A percentile compares a stretch with the other conserved stretches of the same genome.
Evolutionary conservation across 176 grass and related monocot genomes (phyloP).

Genomic region (Areca catechu): DNA sequence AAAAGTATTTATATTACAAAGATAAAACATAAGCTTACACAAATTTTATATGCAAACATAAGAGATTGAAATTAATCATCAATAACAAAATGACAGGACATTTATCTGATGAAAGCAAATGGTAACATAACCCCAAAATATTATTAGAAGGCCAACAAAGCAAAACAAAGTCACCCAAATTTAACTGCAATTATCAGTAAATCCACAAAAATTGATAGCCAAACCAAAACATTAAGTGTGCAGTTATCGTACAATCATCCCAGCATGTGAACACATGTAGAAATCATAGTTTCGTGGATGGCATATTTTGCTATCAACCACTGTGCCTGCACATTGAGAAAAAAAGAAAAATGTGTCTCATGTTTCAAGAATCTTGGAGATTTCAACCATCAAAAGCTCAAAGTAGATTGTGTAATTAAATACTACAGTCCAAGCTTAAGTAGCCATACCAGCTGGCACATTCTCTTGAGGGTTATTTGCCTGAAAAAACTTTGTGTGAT

Average conservation of each 20-base stretch:
- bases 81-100: too few relatives aligned
- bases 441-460: slow-evolving; percentile 59
- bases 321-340: slow-evolving; percentile 42
- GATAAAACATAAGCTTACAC: too few relatives aligned
- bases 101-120: too few relatives aligned
- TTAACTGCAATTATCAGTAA: neutral
- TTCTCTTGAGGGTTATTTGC: slow-evolving; percentile 41
- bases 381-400: too few relatives aligned
- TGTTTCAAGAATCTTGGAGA: too few relatives aligned
- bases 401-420: too few relatives aligned
- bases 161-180: neutral
- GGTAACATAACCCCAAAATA: too few relatives aligned
- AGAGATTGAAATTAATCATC: too few relatives aligned
- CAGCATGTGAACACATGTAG: slow-evolving; percentile 87
- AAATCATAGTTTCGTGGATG: slow-evolving; percentile 91
- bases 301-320: slow-evolving; percentile 74
- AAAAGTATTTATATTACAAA: too few relatives aligned
- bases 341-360: too few relatives aligned
- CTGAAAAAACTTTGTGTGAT: slow-evolving; percentile 81
- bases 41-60: too few relatives aligned
- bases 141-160: neutral
- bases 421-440: too few relatives aligned
- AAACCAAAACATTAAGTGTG: neutral
- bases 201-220: neutral
- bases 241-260: slow-evolving; percentile 63